These are phyloP conservation scores for Dactylellina parvicollis DNA, from an alignment of 2,329 filamentous ascomycete genomes.

Conservation along the genomic window DNA sequence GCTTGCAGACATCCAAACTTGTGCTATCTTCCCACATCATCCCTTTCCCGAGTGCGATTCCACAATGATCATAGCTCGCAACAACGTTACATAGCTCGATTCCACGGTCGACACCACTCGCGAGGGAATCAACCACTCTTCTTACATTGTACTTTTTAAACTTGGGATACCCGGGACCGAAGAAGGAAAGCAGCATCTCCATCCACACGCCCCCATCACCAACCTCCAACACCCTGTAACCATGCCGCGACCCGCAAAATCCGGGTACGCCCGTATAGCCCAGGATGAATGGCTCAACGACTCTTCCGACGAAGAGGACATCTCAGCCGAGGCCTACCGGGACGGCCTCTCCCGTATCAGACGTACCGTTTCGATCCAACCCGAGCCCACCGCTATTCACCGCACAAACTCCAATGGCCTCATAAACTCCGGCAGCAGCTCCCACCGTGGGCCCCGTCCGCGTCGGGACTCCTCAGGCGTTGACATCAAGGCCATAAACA, in stretches of 20 bases:
- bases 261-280: slow-evolving; percentile 84
- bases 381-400: slow-evolving; percentile 64
- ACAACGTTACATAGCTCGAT: too few species aligned
- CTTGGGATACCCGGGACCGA: background rate
- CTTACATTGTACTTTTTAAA: background rate
- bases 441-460: slow-evolving; percentile 66
- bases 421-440: slow-evolving; percentile 60
- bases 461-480: slow-evolving; percentile 84
- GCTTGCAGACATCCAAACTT: background rate
- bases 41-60: too few species aligned
- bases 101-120: too few species aligned
- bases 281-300: slow-evolving; percentile 81
- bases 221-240: background rate
- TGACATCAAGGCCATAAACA: slow-evolving; percentile 98
- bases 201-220: background rate
- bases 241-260: slow-evolving; percentile 78
- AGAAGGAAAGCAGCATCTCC: background rate
- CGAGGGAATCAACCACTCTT: background rate
- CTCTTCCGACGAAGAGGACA: slow-evolving; percentile 73
- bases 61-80: too few species aligned
- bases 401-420: slow-evolving; percentile 61
- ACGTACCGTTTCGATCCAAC: slow-evolving; percentile 63
- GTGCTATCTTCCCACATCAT: background rate
- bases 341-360: slow-evolving; percentile 64
- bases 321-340: slow-evolving; percentile 60